phyloP scores from a whole-genome alignment of 176 grass and related monocot genomes.

The Bromus sterilis region DNA sequence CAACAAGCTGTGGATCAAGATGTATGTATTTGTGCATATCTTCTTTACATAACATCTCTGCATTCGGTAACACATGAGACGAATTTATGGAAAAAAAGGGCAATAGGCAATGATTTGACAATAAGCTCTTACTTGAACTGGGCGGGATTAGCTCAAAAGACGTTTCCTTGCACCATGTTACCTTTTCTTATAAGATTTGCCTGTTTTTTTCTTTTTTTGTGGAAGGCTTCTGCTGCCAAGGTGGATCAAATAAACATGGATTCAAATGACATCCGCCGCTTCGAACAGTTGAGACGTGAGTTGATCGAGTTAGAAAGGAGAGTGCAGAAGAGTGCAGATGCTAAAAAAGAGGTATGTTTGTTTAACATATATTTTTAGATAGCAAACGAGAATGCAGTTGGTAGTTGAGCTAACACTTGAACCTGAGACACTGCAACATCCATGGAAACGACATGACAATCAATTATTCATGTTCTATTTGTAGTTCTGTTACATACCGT shows the following conservation, averaged over 20 bases:
- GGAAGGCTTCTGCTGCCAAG: constrained; percentile 34
- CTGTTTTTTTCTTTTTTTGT: constrained; percentile 4
- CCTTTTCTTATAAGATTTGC: neutral
- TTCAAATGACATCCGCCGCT: constrained; percentile 64
- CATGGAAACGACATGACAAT: constrained; percentile 3
- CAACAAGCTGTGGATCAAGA: constrained; percentile 30
- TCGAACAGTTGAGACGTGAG: constrained; percentile 67
- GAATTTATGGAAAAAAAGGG: no score
- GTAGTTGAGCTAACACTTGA: constrained; percentile 4
- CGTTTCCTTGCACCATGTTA: neutral
- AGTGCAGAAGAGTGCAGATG: constrained; percentile 77
- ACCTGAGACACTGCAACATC: neutral
- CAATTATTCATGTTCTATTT: constrained; percentile 5
- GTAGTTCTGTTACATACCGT: constrained; percentile 18
- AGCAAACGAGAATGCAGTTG: neutral
- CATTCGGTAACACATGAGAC: no score
- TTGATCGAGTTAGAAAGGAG: constrained; percentile 89
- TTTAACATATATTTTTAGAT: constrained; percentile 8
- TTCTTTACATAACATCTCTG: neutral
- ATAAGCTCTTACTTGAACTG: no score
- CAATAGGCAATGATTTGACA: no score
- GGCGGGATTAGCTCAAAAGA: no score
- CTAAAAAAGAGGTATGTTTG: constrained; percentile 63
- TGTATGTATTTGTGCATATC: constrained; percentile 46
- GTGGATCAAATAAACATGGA: constrained; percentile 44